Conservation (phyloP, 2,329 filamentous ascomycete species). For the Microsporum audouinii region DNA sequence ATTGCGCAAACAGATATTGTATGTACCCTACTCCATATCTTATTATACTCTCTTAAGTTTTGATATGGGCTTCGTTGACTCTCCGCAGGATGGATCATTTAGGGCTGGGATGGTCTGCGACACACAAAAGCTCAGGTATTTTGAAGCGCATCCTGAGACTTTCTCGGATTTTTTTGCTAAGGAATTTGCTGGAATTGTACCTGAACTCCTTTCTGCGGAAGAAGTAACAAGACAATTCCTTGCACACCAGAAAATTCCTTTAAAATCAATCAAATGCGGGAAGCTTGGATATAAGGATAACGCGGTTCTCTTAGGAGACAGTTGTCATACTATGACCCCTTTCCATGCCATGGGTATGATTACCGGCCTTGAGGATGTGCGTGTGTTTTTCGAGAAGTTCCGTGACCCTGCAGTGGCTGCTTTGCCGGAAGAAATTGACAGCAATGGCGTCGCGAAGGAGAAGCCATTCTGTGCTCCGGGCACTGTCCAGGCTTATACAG, state of each 20-base stretch:
- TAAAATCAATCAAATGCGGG: neutral
- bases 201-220: neutral
- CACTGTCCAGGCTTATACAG: neutral
- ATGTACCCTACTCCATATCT: neutral
- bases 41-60: neutral
- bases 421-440: neutral
- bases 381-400: neutral
- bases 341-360: neutral
- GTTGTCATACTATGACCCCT: neutral
- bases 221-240: neutral
- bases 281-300: neutral
- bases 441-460: neutral
- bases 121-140: neutral
- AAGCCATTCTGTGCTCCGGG: neutral
- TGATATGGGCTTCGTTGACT: neutral
- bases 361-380: neutral
- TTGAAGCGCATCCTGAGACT: neutral
- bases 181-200: neutral
- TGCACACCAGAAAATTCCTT: neutral
- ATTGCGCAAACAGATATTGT: neutral
- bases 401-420: neutral
- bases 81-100: neutral
- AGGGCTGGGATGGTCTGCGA: neutral
- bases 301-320: neutral
- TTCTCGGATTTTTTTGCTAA: neutral